phyloP scores from a whole-genome alignment of 1,284 basidiomycete genomes.

The Puccinia hordei region DNA sequence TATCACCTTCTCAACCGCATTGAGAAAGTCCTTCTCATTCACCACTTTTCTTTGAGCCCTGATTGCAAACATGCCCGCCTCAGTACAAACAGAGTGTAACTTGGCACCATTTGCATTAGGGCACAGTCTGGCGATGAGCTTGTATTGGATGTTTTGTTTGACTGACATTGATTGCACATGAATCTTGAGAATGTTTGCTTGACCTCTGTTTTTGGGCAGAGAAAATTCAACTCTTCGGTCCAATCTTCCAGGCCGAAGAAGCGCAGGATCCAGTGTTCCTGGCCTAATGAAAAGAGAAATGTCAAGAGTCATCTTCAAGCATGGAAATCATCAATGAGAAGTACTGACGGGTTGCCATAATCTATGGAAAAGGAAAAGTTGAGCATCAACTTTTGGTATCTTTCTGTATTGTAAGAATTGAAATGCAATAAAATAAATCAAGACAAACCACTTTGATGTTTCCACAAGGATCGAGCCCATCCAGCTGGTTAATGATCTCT shows the following conservation, averaged over 20 bases:
- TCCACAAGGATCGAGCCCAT: constrained; percentile 96
- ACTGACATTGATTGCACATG: too few relatives aligned
- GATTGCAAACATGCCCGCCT: constrained; percentile 99
- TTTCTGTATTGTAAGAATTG: background rate
- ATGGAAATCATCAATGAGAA: constrained; percentile 54
- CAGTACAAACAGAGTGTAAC: constrained; percentile 91
- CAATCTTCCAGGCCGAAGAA: constrained; percentile 90
- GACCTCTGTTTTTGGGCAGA: constrained; percentile 91
- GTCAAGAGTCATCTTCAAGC: background rate
- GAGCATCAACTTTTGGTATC: background rate
- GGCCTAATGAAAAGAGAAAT: constrained; percentile 66
- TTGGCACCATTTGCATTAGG: too few relatives aligned
- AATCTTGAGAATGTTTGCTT: too few relatives aligned
- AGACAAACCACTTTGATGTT: constrained; percentile 84
- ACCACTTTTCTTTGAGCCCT: constrained; percentile 94
- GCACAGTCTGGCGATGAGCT: too few relatives aligned
- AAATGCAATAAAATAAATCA: background rate
- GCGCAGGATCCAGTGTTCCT: constrained; percentile 94
- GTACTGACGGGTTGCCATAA: constrained; percentile 97
- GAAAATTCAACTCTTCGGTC: constrained; percentile 96
- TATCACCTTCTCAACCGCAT: too few relatives aligned
- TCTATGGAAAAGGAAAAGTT: constrained; percentile 8
- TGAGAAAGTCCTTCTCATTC: constrained; percentile 92
- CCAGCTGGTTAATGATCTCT: constrained; percentile 97
- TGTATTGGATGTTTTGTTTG: too few relatives aligned